Evolutionary conservation across 257 asterid genomes (phyloP), one percentile per base, ranked within the genome.

Genomic region (Nemophila menziesii): DNA sequence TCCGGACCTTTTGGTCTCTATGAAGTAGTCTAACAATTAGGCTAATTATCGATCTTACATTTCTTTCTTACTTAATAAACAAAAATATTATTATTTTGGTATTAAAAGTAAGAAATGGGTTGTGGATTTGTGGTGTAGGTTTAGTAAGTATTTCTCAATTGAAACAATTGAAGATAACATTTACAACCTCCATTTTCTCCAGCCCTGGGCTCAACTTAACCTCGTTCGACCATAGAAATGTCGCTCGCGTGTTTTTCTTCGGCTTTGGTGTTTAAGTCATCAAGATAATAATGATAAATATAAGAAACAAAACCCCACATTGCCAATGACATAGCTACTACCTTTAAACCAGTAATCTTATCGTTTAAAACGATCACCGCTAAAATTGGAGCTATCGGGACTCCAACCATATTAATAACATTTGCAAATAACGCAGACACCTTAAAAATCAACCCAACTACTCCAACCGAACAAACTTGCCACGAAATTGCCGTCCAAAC

Each of bases 271-370:
- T 66, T 61, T 48, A 53, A 22, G 56, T 77, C 76, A 57, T 80
- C 92, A 39, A 74, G 66, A 41, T 80, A 84, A 55, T 80, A 84
- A 33, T 84, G 95, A 21, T 80, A 80, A 14, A 78, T 55, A 18
- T 80, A 84, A 0, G 95, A 84, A 3, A 59, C 71, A 39, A 70
- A 84, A 0, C 95, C 95, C 95, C 93, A 84, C 14, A 68, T 45
- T 0, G 93, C 93, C 56, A 84, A 46, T 51, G 68, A 4, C 84
- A 84, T 60, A 2, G 93, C 39, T 34, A 84, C 44, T 3, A 48
- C 80, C 64, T 84, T 73, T 49, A 77, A 22, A 21, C 93, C 79
- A 11, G 58, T 74, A 57, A 80, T 23, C 44, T 46, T 62, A 11
- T 84, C 95, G 0, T 58, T 20, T 0, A 84, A 62, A 36, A 80